Evolutionary conservation across 2,329 filamentous ascomycete genomes (phyloP), one percentile per base, ranked within the genome.

Genomic region (Fusarium nisikadoi): DNA sequence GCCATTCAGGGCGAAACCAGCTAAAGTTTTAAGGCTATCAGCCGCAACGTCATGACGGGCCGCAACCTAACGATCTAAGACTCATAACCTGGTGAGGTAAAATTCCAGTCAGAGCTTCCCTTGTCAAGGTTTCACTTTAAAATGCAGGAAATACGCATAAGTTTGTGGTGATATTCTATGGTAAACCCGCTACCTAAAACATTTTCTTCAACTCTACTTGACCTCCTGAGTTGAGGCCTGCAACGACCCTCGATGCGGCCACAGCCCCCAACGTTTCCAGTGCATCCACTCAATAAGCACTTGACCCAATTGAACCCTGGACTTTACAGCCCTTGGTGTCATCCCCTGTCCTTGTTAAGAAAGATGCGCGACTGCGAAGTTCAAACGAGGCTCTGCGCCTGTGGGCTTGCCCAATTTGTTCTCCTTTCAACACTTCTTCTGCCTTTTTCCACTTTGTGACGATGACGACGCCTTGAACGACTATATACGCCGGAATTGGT

Each of bases 381-480:
- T 68, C 66, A 58, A 73, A 64, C 58, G 49, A 73, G 70, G 70
- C 70, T 72, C 70, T 72, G 49, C 16, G 39, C 36, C 38, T 63
- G 57, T 55, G 52, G 31, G 35, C 39, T 66, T 46, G 35, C 25
- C 29, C 55, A 56, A 29, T 33, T 53, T 43, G 35, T 45, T 39
- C 46, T 54, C 52, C 55, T 47, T 42, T 60, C 46, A 56, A 45
- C 31, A n/a, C 25, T 55, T 46, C 43, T 53, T 59, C 16, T 33
- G 55, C 25, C n/a, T 19, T 42, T 55, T 50, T 29, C 42, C 53
- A 33, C 35, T 7, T 46, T 23, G 3, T 5, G 27, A 73, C 17
- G n/a, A 72, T 72, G 70, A 14, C 54, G 38, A 50, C 36, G 38
- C 43, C 36, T 33, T 73, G 54, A 73, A 19, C 19, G 20, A 60